Percentiles rank a stretch among this genome's conserved stretches.
These are phyloP conservation scores for Saccharomycopsis vini DNA, from an alignment of 805 yeast genomes.

Conservation along the genomic window DNA sequence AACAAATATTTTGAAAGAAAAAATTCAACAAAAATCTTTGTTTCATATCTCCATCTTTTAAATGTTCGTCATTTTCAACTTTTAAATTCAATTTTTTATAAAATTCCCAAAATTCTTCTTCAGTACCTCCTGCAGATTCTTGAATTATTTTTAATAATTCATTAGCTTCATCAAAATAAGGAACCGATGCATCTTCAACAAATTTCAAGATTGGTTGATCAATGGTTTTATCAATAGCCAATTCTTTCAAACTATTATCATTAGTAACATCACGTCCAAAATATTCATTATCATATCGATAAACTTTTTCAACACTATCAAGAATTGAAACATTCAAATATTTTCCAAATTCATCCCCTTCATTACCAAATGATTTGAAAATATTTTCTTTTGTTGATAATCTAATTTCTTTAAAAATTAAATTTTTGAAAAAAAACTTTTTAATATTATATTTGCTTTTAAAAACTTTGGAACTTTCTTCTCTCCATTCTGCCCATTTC, in stretches of 20 bases:
- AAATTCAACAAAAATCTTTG: constrained; percentile 47
- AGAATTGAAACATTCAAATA: constrained; percentile 39
- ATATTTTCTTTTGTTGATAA: constrained; percentile 70
- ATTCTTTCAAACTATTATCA: constrained; percentile 2
- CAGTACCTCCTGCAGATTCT: constrained; percentile 18
- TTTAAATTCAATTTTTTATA: constrained; percentile 26
- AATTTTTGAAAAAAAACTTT: constrained; percentile 61
- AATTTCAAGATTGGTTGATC: constrained; percentile 24
- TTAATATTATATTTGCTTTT: constrained; percentile 59
- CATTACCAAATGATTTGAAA: constrained; percentile 44
- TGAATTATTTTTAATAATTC: constrained; percentile 22
- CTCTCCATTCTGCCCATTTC: constrained; percentile 96
- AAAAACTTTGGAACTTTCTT: constrained; percentile 39
- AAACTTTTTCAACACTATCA: constrained; percentile 26
- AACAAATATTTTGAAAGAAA: constrained; percentile 62
- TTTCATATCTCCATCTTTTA: constrained; percentile 22
- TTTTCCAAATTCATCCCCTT: constrained; percentile 43
- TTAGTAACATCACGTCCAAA: constrained; percentile 23
- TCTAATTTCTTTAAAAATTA: constrained; percentile 76
- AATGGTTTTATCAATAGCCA: constrained; percentile 18
- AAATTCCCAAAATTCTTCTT: constrained; percentile 27
- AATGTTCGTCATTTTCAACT: constrained; percentile 16
- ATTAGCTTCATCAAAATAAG: constrained; percentile 30
- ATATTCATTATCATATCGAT: constrained; percentile 29
- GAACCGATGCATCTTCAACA: constrained; percentile 22